These are phyloP conservation scores for Globisporangium camurandrum DNA, from an alignment of 352 stramenopile species.

Conservation along the genomic window DNA sequence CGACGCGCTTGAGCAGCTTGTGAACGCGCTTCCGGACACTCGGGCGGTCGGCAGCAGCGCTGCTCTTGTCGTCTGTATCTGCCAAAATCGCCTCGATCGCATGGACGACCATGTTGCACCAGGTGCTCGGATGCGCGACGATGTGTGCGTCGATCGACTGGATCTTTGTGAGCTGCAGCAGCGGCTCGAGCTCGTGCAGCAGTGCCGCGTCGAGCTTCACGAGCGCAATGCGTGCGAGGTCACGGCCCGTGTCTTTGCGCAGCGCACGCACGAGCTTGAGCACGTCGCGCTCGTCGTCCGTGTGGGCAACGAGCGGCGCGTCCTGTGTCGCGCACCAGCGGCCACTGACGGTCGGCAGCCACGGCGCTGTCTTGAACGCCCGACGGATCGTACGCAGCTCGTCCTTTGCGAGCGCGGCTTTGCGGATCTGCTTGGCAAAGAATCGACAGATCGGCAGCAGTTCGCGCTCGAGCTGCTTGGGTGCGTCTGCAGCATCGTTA, in stretches of 20 bases:
- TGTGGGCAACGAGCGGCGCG: constrained; percentile 17
- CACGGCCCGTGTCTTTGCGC: constrained; percentile 10
- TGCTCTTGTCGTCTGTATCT: constrained; percentile 4
- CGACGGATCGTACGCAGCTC: constrained; percentile 41
- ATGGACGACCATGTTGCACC: constrained; percentile 20
- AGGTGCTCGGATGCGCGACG: constrained; percentile 18
- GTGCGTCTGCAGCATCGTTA: background rate
- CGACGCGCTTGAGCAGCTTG: constrained; percentile 10
- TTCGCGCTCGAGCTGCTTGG: constrained; percentile 26
- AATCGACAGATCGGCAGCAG: constrained; percentile 31
- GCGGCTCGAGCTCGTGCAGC: constrained; percentile 18
- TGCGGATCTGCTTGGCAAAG: constrained; percentile 36
- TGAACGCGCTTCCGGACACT: constrained; percentile 13
- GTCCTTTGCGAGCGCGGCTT: constrained; percentile 26
- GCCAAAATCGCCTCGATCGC: background rate
- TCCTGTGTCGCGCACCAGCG: constrained; percentile 23
- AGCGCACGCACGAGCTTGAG: constrained; percentile 29
- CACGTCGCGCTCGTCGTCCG: constrained; percentile 28
- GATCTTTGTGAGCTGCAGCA: constrained; percentile 31
- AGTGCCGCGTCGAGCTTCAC: constrained; percentile 18
- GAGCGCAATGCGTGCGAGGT: constrained; percentile 15
- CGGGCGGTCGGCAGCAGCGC: background rate
- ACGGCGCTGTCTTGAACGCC: constrained; percentile 24
- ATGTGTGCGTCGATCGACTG: constrained; percentile 19
- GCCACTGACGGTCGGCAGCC: constrained; percentile 20